Conservation (phyloP, 1,284 basidiomycete genomes). For the Papiliotrema fonsecae region DNA sequence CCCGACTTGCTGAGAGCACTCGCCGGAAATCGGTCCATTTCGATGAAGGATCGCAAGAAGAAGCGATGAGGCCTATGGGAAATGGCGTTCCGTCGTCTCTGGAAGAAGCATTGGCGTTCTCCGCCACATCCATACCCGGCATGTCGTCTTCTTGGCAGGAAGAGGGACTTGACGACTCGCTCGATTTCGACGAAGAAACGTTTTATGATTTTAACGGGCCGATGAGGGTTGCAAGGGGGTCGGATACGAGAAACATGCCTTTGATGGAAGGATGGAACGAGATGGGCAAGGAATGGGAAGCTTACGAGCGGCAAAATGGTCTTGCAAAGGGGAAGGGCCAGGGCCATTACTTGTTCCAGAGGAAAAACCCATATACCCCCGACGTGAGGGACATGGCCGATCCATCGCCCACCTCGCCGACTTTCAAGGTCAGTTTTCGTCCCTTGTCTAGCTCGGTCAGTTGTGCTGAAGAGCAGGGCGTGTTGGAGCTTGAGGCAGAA, state of each 20-base stretch:
- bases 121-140: constrained; percentile 36
- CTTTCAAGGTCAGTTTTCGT: constrained; percentile 25
- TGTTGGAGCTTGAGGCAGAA: constrained; percentile 83
- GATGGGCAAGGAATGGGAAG: constrained; percentile 79
- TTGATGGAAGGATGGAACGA: constrained; percentile 55
- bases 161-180: constrained; percentile 24
- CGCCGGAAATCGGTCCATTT: constrained; percentile 48
- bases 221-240: constrained; percentile 12
- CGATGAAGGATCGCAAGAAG: constrained; percentile 10
- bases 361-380: constrained; percentile 68
- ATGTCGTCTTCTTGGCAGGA: constrained; percentile 44
- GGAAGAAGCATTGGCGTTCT: constrained; percentile 49
- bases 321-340: constrained; percentile 47
- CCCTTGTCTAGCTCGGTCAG: constrained; percentile 5
- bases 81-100: constrained; percentile 36
- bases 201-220: constrained; percentile 34
- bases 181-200: constrained; percentile 35
- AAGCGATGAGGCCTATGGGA: constrained; percentile 5
- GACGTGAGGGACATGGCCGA: constrained; percentile 44
- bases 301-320: constrained; percentile 60
- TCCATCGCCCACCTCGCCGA: constrained; percentile 43
- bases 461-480: constrained; percentile 55
- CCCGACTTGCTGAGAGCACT: constrained; percentile 12
- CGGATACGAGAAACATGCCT: constrained; percentile 1
- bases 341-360: constrained; percentile 68